These are phyloP conservation scores for Colletotrichum sp. DNA, from an alignment of 2,329 filamentous ascomycete species.

Conservation along the genomic window DNA sequence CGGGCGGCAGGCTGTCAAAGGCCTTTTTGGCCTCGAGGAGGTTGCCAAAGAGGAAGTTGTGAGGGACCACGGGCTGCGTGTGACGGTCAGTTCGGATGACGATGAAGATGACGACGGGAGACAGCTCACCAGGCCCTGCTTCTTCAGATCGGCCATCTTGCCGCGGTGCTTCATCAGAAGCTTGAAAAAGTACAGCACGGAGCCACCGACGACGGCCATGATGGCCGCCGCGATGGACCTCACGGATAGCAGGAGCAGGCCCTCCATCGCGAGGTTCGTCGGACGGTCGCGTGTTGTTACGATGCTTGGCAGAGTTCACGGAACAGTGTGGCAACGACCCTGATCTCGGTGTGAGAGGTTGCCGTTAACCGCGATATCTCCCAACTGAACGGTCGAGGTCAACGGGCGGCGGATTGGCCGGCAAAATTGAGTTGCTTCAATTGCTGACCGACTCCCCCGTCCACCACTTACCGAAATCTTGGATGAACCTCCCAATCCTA, in stretches of 20 bases:
- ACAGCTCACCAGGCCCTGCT: not conserved
- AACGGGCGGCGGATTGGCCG: not conserved
- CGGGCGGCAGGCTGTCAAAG: slow-evolving; percentile 14
- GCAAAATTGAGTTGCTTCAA: not conserved
- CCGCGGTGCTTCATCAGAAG: slow-evolving; percentile 1
- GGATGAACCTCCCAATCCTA: not conserved
- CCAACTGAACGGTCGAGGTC: not conserved
- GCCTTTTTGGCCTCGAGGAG: slow-evolving; percentile 32
- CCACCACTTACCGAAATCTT: not conserved
- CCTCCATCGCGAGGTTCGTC: not conserved
- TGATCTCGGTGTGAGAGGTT: not conserved
- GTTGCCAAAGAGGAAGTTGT: slow-evolving; percentile 32
- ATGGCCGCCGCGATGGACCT: not conserved
- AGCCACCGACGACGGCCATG: not conserved
- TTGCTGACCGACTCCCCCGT: not conserved
- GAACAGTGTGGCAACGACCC: not conserved
- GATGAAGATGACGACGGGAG: not conserved
- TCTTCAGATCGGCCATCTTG: slow-evolving; percentile 8
- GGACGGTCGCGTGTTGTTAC: not conserved
- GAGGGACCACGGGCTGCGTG: slow-evolving; percentile 30
- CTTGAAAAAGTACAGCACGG: not conserved
- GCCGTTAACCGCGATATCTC: not conserved
- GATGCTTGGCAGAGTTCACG: not conserved
- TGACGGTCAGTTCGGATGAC: not conserved
- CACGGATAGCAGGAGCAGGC: not conserved